phyloP scores from a whole-genome alignment of 306 rosid genomes.

The Glycine soja region DNA sequence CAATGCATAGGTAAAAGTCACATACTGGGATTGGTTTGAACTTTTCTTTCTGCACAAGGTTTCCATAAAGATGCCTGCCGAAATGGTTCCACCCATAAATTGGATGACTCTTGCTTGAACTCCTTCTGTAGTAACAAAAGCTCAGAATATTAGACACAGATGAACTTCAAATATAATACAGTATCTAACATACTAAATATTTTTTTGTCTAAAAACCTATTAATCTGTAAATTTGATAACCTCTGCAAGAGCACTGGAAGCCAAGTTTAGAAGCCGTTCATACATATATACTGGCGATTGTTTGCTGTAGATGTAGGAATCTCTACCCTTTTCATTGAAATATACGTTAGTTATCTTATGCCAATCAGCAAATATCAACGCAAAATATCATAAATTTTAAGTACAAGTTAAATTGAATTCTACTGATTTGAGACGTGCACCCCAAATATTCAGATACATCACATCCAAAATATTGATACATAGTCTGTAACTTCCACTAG shows the following conservation, averaged over 20 bases:
- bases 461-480: too few relatives aligned
- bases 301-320: conserved; percentile 45
- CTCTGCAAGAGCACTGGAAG: conserved; percentile 77
- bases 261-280: conserved; percentile 75
- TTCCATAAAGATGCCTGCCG: conserved; percentile 69
- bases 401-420: background rate
- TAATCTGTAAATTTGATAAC: conserved; percentile 51
- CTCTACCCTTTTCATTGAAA: conserved; percentile 53
- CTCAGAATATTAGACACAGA: conserved; percentile 16
- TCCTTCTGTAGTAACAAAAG: conserved; percentile 60
- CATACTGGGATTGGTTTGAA: conserved; percentile 55
- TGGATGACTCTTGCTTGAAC: conserved; percentile 68
- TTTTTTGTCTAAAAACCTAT: background rate
- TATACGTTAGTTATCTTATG: conserved; percentile 1
- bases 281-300: conserved; percentile 72
- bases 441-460: background rate
- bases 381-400: conserved; percentile 4
- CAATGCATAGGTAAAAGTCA: conserved; percentile 10
- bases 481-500: too few relatives aligned
- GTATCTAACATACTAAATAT: conserved; percentile 7
- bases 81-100: conserved; percentile 75
- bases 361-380: conserved; percentile 16
- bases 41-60: conserved; percentile 80
- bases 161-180: background rate
- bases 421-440: background rate